phyloP scores from a whole-genome alignment of 768 basidiomycete genomes.

The Clathrus columnatus region DNA sequence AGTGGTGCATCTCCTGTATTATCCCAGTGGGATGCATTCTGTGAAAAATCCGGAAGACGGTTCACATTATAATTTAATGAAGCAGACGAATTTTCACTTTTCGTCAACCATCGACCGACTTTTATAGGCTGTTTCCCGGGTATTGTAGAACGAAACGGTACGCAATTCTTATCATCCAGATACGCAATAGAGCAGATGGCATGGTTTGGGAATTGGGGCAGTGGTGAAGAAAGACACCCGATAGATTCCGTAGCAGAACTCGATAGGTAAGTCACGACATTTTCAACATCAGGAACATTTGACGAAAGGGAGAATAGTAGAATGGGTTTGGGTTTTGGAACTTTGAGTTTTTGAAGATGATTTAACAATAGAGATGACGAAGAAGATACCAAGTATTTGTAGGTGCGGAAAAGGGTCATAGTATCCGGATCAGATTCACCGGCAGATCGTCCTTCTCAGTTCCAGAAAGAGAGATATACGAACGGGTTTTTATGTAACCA shows the following conservation, averaged over 20 bases:
- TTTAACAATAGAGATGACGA: background rate
- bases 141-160: constrained; percentile 55
- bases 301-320: constrained; percentile 46
- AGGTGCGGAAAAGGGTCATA: background rate
- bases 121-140: constrained; percentile 48
- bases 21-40: background rate
- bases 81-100: background rate
- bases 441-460: no score
- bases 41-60: background rate
- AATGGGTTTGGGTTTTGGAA: constrained; percentile 30
- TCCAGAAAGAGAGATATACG: no score
- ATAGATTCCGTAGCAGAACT: constrained; percentile 28
- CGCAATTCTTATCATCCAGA: constrained; percentile 35
- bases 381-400: background rate
- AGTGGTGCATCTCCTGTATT: background rate
- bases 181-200: constrained; percentile 51
- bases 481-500: no score
- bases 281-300: constrained; percentile 29
- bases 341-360: background rate
- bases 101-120: constrained; percentile 55
- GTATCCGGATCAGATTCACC: no score
- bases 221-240: constrained; percentile 55
- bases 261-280: constrained; percentile 24
- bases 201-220: constrained; percentile 24
- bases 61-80: background rate